phyloP scores from a whole-genome alignment of 345 rosid genomes.

The Garcia nutans region DNA sequence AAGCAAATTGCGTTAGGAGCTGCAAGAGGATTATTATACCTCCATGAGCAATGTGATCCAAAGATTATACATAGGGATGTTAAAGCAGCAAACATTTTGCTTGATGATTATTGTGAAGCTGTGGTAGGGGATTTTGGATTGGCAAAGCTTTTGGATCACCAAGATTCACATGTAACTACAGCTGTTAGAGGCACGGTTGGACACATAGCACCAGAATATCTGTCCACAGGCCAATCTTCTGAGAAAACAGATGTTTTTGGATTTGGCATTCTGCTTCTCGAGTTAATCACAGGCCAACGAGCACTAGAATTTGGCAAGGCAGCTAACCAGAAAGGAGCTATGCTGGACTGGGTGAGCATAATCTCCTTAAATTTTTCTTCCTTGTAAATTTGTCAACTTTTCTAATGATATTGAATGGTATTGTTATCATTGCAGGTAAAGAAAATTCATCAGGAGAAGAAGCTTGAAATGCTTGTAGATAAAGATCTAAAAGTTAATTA shows the following conservation, averaged over 20 bases:
- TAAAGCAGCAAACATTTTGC: conserved; percentile 95
- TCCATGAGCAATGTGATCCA: conserved; percentile 97
- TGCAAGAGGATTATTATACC: conserved; percentile 82
- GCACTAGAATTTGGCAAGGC: conserved; percentile 91
- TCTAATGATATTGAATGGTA: not conserved
- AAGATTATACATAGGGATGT: conserved; percentile 97
- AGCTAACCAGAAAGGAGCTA: conserved; percentile 92
- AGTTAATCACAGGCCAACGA: conserved; percentile 88
- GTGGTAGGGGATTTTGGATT: conserved; percentile 97
- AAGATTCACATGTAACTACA: conserved; percentile 94
- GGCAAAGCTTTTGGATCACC: conserved; percentile 93
- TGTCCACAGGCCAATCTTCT: conserved; percentile 95
- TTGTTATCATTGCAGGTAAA: conserved; percentile 48
- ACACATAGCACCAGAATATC: conserved; percentile 97
- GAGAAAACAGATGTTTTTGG: conserved; percentile 98
- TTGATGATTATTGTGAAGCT: conserved; percentile 89
- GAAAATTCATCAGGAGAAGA: conserved; percentile 90
- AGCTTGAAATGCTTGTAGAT: conserved; percentile 80
- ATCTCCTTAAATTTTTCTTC: not conserved
- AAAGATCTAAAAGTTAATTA: conserved; percentile 76
- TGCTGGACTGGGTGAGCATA: conserved; percentile 83
- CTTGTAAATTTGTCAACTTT: not conserved
- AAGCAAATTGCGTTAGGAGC: conserved; percentile 95
- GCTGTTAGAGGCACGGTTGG: conserved; percentile 98
- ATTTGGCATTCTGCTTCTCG: conserved; percentile 91